These are phyloP conservation scores for Uromyces viciae-fabae DNA, from an alignment of 1,284 basidiomycete genomes.

Conservation along the genomic window DNA sequence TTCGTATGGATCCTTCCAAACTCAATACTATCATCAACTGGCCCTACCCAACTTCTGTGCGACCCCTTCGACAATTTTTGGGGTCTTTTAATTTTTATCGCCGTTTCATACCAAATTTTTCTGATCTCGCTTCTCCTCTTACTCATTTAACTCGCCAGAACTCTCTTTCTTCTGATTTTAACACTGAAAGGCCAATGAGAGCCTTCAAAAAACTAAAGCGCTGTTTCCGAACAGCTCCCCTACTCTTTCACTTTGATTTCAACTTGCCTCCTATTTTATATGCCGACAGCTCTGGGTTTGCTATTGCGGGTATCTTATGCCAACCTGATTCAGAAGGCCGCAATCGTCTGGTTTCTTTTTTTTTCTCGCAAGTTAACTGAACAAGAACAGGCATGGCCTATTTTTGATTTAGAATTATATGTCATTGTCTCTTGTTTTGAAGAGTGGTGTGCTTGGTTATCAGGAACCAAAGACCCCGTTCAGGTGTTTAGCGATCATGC, in stretches of 20 bases:
- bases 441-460: neutral
- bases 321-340: neutral
- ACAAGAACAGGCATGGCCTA: slow-evolving; percentile 4
- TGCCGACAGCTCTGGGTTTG: slow-evolving; percentile 17
- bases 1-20: slow-evolving; percentile 15
- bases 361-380: slow-evolving; percentile 23
- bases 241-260: slow-evolving; percentile 20
- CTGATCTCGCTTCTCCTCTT: neutral
- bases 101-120: slow-evolving; percentile 16
- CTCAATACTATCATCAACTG: slow-evolving; percentile 16
- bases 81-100: slow-evolving; percentile 32
- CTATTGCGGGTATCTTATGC: slow-evolving; percentile 5
- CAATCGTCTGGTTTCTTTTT: neutral
- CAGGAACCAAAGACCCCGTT: neutral
- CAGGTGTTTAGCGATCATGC: slow-evolving; percentile 12
- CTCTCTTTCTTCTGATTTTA: neutral
- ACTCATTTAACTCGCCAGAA: neutral
- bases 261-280: neutral
- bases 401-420: slow-evolving; percentile 28
- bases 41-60: neutral
- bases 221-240: neutral
- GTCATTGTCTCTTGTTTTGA: neutral
- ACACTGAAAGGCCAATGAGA: neutral
- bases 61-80: slow-evolving; percentile 1
- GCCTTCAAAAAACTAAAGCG: neutral